phyloP scores from a whole-genome alignment of 1,284 basidiomycete genomes.

The Cystobasidium slooffiae region DNA sequence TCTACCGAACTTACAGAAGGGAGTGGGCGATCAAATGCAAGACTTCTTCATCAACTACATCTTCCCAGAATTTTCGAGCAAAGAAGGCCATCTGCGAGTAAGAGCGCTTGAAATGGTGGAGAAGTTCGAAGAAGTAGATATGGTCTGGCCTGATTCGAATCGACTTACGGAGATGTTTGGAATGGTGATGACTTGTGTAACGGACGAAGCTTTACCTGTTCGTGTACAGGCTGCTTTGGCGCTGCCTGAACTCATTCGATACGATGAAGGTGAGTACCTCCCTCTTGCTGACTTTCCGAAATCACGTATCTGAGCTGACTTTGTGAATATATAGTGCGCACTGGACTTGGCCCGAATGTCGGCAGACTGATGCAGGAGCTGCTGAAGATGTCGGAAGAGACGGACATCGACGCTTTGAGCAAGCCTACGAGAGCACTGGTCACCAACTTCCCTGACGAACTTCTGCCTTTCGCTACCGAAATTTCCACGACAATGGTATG shows the following conservation, averaged over 20 bases:
- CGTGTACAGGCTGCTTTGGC: constrained; percentile 81
- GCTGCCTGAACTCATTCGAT: constrained; percentile 75
- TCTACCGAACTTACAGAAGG: constrained; percentile 59
- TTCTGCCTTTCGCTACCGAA: constrained; percentile 83
- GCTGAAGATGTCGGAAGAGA: constrained; percentile 83
- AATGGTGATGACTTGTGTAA: constrained; percentile 40
- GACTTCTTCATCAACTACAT: constrained; percentile 73
- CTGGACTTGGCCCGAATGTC: constrained; percentile 74
- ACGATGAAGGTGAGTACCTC: constrained; percentile 53
- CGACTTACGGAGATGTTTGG: constrained; percentile 33
- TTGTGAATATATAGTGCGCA: constrained; percentile 70
- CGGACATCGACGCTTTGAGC: constrained; percentile 83
- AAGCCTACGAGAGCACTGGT: constrained; percentile 82
- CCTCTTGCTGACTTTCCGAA: not conserved
- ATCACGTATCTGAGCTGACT: not conserved
- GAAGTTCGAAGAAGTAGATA: constrained; percentile 68
- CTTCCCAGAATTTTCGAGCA: constrained; percentile 68
- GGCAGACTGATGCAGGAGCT: constrained; percentile 88
- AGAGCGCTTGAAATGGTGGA: constrained; percentile 78
- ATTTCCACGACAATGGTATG: constrained; percentile 75
- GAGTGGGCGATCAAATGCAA: constrained; percentile 75
- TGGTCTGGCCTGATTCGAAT: constrained; percentile 64
- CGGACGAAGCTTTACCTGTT: constrained; percentile 65
- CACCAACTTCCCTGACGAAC: constrained; percentile 78
- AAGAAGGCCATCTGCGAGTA: constrained; percentile 72